These are phyloP conservation scores for Penicillium glabrum DNA, from an alignment of 2,329 filamentous ascomycete species.

Conservation along the genomic window DNA sequence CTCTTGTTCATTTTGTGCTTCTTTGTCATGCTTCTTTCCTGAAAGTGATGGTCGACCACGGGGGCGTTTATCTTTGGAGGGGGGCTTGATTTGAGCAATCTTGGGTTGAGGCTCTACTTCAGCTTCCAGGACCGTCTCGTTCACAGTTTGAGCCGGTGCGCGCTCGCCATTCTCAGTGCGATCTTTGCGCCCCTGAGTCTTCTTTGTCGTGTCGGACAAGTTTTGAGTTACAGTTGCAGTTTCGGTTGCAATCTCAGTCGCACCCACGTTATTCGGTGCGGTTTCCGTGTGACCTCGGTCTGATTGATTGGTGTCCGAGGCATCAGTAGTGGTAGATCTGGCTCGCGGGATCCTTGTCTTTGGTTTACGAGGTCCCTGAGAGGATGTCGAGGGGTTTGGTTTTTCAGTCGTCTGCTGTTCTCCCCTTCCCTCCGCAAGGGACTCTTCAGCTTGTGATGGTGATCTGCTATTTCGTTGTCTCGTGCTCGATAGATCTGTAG, in stretches of 20 bases:
- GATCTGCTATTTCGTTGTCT: constrained; percentile 6
- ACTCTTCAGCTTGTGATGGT: constrained; percentile 1
- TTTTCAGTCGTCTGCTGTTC: background rate
- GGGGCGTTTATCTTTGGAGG: background rate
- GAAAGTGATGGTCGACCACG: background rate
- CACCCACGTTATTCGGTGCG: background rate
- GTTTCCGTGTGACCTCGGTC: background rate
- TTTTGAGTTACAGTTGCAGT: background rate
- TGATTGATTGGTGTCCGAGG: background rate
- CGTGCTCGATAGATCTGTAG: background rate
- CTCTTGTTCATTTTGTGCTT: constrained; percentile 10
- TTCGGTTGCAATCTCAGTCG: background rate
- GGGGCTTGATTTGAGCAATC: background rate
- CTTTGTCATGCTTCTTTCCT: background rate
- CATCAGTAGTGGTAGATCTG: background rate
- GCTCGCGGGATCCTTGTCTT: background rate
- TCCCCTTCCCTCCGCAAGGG: background rate
- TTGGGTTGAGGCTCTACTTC: background rate
- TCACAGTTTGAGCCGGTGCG: background rate
- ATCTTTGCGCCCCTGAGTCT: background rate
- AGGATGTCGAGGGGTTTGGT: background rate
- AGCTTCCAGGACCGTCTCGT: background rate
- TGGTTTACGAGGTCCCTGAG: background rate
- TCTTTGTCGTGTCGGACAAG: background rate
- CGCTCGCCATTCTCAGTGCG: background rate